Conservation (phyloP, 179 eudicot species). For the Heliamphora pulchella region DNA sequence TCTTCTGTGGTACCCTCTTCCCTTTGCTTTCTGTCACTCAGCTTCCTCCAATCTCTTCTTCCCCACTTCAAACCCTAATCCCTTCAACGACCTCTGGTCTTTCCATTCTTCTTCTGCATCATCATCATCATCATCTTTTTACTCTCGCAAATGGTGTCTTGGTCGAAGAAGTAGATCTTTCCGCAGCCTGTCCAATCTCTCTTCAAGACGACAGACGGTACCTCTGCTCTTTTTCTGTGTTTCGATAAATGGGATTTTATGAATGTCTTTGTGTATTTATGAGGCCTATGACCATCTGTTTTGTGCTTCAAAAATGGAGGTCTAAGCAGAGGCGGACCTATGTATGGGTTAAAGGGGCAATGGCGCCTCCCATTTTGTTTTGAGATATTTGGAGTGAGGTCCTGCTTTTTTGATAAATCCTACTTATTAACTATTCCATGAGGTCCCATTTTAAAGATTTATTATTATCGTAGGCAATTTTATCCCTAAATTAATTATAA, state of each 20-base stretch:
- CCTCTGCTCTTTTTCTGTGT: neutral
- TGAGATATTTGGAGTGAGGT: too few species aligned
- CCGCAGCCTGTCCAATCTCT: constrained; percentile 11
- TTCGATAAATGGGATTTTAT: neutral
- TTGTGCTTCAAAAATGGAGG: neutral
- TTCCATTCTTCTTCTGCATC: neutral
- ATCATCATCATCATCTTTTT: neutral
- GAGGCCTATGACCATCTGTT: neutral
- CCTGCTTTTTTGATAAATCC: too few species aligned
- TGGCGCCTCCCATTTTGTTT: neutral
- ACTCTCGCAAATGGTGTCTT: neutral
- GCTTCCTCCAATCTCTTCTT: constrained; percentile 17
- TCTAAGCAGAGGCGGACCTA: neutral
- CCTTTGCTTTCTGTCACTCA: neutral
- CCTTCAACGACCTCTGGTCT: neutral
- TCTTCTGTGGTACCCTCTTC: constrained; percentile 7
- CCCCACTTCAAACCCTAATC: constrained; percentile 12
- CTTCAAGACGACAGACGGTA: constrained; percentile 13
- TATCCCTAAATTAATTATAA: too few species aligned
- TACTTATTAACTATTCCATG: too few species aligned
- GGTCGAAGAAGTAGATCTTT: constrained; percentile 6
- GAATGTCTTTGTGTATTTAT: neutral
- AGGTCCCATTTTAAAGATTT: too few species aligned
- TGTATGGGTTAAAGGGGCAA: neutral
- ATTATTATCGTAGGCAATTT: too few species aligned